Evolutionary conservation across 2,329 filamentous ascomycete species (phyloP), one percentile per base, ranked within the genome.

Genomic region (Annulohypoxylon truncatum): DNA sequence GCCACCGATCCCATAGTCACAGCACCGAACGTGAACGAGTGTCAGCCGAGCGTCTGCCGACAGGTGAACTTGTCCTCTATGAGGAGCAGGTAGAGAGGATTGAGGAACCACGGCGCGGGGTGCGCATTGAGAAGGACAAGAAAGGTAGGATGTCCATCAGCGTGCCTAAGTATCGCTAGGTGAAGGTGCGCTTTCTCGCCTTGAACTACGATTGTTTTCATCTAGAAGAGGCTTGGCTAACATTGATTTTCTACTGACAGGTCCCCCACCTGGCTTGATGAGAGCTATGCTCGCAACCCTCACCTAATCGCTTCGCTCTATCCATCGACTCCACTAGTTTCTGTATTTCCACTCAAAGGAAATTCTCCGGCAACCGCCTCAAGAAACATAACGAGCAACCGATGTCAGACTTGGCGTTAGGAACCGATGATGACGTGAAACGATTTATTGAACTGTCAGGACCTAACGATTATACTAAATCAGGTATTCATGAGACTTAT

Each of bases 81-180:
- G 84, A 88, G 79, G 85, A 89, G 71, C 77, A 83, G 73, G 78
- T 89, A 69, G 86, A 89, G 78, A 82, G 80, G 74, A 77, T 87
- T 54, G 82, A 85, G 69, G 84, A 85, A 73, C 81, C 82, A 51
- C 81, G 81, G 75, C 85, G 82, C 77, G 87, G 87, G 57, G 83
- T 92, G 68, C 85, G 91, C 73, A 89, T 97, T 74, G 92, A 93
- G 82, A 93, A 92, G 84, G 93, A 97, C 82, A 91, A 91, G 85
- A 96, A 92, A 94, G 94, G 94, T 96, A 96, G 90, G 92, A 90
- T 96, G 89, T 88, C 90, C 84, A 89, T 94, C 82, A 92, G 91
- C 83, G 87, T 92, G 80, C 92, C 91, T 76, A 89, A 89, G 82
- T 86, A 89, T 80, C 87, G 83, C 80, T 85, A 81, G 72, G 62